Base-by-base conservation (phyloP, 768 basidiomycete species). In the Exidia glandulosa region DNA sequence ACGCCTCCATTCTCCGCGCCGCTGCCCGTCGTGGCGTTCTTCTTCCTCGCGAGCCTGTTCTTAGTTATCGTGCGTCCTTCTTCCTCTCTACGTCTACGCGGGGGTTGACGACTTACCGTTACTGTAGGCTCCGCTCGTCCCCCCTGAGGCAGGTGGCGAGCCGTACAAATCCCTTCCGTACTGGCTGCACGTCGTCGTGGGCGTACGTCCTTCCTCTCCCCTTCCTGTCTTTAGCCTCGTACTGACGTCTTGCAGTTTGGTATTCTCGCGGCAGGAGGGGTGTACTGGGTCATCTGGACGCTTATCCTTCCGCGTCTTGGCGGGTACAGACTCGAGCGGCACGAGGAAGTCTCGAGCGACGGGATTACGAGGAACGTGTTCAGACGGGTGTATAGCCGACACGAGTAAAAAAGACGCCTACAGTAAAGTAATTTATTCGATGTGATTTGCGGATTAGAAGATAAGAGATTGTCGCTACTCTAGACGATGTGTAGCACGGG, bases 41-140 rank as follows among this genome's bases (percentile, higher is more conserved):
- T 87, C 73, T 78, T 85, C 62, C 61, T 83, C 5, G 84, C 86
- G 2, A 88, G 88, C 62, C 47, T 86, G 16, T 86, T 87, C 67
- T 72, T 89, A 27, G 70, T 81, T 23, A 63, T 77, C 34, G 79
- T 81, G 4, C 86, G 72, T 87, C 57, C 71, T 87, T 32, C 86
- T 86, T 3, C 87, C 87, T 0, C 66, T 73, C 0, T 68, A 72
- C 3, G 83, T 79, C n/a, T n/a, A n/a, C 6, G 71, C 71, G 56
- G 77, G 78, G 2, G 25, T 56, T 3, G n/a, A n/a, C n/a, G n/a
- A n/a, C n/a, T n/a, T n/a, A n/a, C n/a, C n/a, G n/a, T n/a, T n/a
- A n/a, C n/a, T n/a, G n/a, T n/a, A n/a, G n/a, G n/a, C n/a, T n/a
- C 41, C 41, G 41, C 41, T 45, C 41, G 41, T 45, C 12, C 41